Evolutionary conservation across 2,329 filamentous ascomycete genomes (phyloP), one percentile per base, ranked within the genome.

Genomic region (Thermothelomyces thermophilus): DNA sequence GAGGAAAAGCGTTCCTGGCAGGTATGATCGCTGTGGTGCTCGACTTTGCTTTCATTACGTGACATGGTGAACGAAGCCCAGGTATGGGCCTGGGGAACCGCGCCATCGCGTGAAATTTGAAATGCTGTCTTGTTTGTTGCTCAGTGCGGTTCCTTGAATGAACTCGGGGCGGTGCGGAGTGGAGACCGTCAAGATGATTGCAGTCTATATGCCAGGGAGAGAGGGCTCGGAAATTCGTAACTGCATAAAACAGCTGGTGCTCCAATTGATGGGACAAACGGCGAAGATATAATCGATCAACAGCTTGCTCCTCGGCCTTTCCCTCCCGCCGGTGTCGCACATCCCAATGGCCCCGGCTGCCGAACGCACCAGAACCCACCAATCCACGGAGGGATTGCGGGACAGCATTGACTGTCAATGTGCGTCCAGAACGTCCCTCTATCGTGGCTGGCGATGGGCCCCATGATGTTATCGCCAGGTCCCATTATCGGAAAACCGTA

Each of bases 401-500:
- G 16, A 35, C 36, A 17, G 30, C 47, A 48, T 48, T n/a, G 55
- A 54, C 52, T 48, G 50, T 52, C 46, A 48, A 55, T 47, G 31
- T 40, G 36, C 41, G 24, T 46, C 39, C 22, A 19, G 41, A n/a
- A 36, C 41, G 19, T 26, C 36, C 43, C 58, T 60, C 59, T 62
- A 55, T 58, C 52, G 45, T 51, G 54, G 51, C 50, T 50, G 35
- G 46, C 36, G 50, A 50, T 54, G 55, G 48, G 34, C 22, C 44
- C 51, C 46, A 62, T 58, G 60, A 58, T 61, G 58, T 46, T 56
- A 61, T 60, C 49, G 53, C 41, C 41, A n/a, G 47, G 35, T 49
- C 41, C 42, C 54, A 14, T 55, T 57, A 57, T 60, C 58, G 55
- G 55, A 61, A 58, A 56, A 57, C 61, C 61, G 61, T 52, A 44